A percentile compares a stretch with the other conserved stretches of the same genome.
These are phyloP conservation scores for Entonaema liquescens DNA, from an alignment of 495 filamentous ascomycete species.

Conservation along the genomic window DNA sequence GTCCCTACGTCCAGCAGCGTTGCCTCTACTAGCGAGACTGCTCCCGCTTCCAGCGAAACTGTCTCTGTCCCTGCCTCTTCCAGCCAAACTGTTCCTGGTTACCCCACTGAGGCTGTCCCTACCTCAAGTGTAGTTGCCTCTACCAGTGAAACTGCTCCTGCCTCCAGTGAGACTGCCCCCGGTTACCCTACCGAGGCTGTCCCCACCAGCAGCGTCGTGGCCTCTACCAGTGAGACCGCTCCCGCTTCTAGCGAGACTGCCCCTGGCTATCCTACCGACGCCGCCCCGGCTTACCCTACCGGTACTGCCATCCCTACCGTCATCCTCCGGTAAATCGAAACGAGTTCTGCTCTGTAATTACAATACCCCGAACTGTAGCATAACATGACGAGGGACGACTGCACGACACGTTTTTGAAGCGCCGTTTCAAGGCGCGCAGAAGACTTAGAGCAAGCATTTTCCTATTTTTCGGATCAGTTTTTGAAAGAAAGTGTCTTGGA, in stretches of 20 bases:
- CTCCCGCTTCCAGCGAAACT: no score
- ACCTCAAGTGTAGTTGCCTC: no score
- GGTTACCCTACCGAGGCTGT: neutral
- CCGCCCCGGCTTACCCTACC: no score
- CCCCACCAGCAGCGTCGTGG: no score
- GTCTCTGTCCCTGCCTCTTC: no score
- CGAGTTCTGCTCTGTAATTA: constrained; percentile 17
- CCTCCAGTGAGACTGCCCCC: neutral
- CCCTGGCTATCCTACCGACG: neutral
- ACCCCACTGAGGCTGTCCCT: no score
- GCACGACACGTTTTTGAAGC: constrained; percentile 16
- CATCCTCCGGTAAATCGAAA: constrained; percentile 18
- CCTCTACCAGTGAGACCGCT: no score
- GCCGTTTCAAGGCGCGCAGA: neutral
- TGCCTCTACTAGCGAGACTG: no score
- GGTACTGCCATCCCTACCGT: constrained; percentile 31
- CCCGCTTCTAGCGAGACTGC: no score
- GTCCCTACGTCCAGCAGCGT: no score
- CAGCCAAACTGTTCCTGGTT: no score
- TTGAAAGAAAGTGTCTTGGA: constrained; percentile 7
- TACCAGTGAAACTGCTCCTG: neutral
- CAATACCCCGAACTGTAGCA: constrained; percentile 24
- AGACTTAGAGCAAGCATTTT: constrained; percentile 5
- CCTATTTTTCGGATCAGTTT: constrained; percentile 18
- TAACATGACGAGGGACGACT: constrained; percentile 35